Conservation (phyloP, 164 flowering plant species). For the Stephania yunnanensis region DNA sequence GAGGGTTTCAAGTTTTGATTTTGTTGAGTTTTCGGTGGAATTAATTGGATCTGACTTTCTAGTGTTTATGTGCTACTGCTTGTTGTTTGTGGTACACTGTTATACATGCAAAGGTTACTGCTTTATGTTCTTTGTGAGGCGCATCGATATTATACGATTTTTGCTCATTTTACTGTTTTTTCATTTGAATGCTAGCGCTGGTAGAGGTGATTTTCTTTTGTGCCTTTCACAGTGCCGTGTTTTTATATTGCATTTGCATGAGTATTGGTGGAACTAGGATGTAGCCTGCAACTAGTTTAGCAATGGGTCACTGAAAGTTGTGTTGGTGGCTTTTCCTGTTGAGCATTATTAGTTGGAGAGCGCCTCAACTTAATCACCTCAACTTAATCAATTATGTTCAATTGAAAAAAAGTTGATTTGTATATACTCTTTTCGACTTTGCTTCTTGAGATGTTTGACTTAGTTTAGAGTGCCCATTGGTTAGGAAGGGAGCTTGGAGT, state of each 20-base stretch:
- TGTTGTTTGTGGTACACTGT: not conserved
- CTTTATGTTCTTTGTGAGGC: not conserved
- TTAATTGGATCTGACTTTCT: not conserved
- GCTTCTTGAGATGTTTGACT: too few species aligned
- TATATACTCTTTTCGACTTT: too few species aligned
- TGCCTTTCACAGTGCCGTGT: not conserved
- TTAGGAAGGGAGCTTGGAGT: too few species aligned
- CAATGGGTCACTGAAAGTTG: not conserved
- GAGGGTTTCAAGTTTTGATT: slow-evolving; percentile 5
- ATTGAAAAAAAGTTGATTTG: too few species aligned
- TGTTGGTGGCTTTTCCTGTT: not conserved
- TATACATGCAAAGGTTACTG: not conserved
- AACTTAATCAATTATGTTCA: too few species aligned
- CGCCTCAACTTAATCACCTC: too few species aligned
- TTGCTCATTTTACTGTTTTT: not conserved
- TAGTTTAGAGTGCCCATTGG: too few species aligned
- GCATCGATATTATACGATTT: not conserved
- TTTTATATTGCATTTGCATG: not conserved
- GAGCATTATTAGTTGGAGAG: too few species aligned
- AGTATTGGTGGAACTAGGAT: not conserved
- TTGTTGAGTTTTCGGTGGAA: not conserved
- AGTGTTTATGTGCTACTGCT: not conserved
- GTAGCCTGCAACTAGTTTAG: not conserved
- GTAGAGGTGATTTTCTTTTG: not conserved
- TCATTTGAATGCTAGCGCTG: not conserved